Evolutionary conservation across 2,329 filamentous ascomycete genomes (phyloP), one percentile per base, ranked within the genome.

Genomic region (Hortaea sp.): DNA sequence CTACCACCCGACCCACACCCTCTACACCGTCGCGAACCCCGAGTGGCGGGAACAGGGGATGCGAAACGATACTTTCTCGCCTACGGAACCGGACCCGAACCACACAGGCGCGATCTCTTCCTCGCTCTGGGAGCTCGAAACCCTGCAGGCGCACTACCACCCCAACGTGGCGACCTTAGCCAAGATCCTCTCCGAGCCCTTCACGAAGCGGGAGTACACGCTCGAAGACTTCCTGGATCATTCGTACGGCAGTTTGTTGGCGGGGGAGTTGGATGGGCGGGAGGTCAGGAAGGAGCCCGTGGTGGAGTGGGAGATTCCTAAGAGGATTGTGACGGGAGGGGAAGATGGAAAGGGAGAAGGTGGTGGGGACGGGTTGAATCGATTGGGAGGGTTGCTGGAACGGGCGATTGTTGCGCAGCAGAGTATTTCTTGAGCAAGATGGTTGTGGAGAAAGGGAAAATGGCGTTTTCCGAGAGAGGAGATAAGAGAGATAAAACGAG

Each of bases 221-320:
- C 69, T 95, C n/a, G 92, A 98, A 62, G 92, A 98, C 62, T 98
- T 98, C 66, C 69, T 97, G 41, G 92, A 98, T 62, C 88, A 97
- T 64, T 90, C 87, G 0, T 98, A 97, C 66, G 78, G 82, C 84
- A 76, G 75, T 78, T 76, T 98, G 63, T 69, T 97, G 39, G 86
- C 92, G 50, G 82, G 82, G 3, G 92, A 98, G 65, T 72, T 95
- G 52, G 74, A 76, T 49, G 94, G 90, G 67, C 80, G 86, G 39
- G 72, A 95, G 52, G 94, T 84, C 69, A 95, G 90, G 65, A 72
- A 79, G 5, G 89, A 90, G 0, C 88, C 92, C 9, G 81, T 95
- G 97, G 66, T 97, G 43, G 92, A 97, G 65, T 95, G 85, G 66
- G 86, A 92, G 66, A 95, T 98, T 52, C 89, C 90, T 6, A 92